Evolutionary conservation across 2,329 filamentous ascomycete species (phyloP).

Genomic region (Aspergillus spinulosporus): DNA sequence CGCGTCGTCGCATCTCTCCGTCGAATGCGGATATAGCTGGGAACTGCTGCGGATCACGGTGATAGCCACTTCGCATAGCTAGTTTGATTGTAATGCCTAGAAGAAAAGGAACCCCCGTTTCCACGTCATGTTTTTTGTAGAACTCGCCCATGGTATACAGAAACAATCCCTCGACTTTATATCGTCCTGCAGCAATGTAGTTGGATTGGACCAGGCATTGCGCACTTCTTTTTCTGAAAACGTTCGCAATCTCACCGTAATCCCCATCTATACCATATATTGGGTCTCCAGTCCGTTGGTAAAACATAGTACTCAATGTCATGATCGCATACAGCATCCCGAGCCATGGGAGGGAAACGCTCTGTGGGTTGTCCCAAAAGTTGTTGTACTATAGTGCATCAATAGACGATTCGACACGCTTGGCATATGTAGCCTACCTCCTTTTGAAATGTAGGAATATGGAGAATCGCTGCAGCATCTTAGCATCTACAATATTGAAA

Average conservation of each 20-base stretch:
- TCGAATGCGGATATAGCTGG: constrained; percentile 56
- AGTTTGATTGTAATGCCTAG: constrained; percentile 57
- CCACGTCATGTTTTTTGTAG: constrained; percentile 33
- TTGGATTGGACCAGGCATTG: constrained; percentile 37
- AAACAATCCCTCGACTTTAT: constrained; percentile 36
- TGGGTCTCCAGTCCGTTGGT: constrained; percentile 27
- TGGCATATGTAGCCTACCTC: constrained; percentile 22
- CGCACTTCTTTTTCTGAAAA: constrained; percentile 50
- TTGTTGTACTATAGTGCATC: constrained; percentile 28
- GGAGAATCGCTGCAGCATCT: constrained; percentile 26
- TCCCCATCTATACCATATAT: constrained; percentile 23
- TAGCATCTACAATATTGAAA: not conserved
- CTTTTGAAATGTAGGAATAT: constrained; percentile 35
- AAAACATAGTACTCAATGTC: constrained; percentile 29
- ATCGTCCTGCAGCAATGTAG: constrained; percentile 33
- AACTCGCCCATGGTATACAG: constrained; percentile 34
- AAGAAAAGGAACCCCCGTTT: constrained; percentile 57
- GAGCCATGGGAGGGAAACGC: constrained; percentile 34
- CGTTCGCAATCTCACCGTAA: constrained; percentile 35
- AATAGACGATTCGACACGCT: not conserved
- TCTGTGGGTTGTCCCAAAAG: constrained; percentile 33
- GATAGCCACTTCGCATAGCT: constrained; percentile 64
- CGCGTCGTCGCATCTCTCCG: constrained; percentile 54
- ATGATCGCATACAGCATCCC: constrained; percentile 33
- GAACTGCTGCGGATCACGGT: constrained; percentile 58